phyloP scores from a whole-genome alignment of 345 rosid genomes.

The Microthlaspi erraticum region DNA sequence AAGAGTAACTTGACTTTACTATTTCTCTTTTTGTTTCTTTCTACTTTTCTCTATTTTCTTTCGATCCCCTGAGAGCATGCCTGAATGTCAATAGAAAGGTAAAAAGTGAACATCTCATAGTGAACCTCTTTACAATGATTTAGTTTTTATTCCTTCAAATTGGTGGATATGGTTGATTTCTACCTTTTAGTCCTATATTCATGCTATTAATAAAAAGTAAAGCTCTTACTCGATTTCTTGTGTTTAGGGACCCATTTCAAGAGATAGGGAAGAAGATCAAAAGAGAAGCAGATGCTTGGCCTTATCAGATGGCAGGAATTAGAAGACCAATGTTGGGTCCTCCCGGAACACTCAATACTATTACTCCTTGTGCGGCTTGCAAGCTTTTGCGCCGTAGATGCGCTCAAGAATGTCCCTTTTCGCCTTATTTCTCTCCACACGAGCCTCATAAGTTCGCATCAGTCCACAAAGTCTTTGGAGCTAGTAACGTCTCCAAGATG shows the following conservation, averaged over 20 bases:
- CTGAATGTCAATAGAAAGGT: slow-evolving; percentile 98
- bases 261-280: slow-evolving; percentile 87
- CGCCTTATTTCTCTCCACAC: slow-evolving; percentile 95
- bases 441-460: slow-evolving; percentile 96
- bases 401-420: slow-evolving; percentile 96
- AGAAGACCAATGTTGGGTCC: slow-evolving; percentile 83
- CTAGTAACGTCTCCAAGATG: slow-evolving; percentile 98
- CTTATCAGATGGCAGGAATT: slow-evolving; percentile 69
- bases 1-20: slow-evolving; percentile 37
- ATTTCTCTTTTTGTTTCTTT: slow-evolving; percentile 37
- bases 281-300: slow-evolving; percentile 75
- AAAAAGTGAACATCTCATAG: slow-evolving; percentile 39
- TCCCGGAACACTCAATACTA: slow-evolving; percentile 80
- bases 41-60: slow-evolving; percentile 39
- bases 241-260: slow-evolving; percentile 74
- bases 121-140: slow-evolving; percentile 22
- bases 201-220: slow-evolving; percentile 23
- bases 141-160: slow-evolving; percentile 1
- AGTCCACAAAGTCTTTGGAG: slow-evolving; percentile 95
- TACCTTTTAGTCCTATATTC: slow-evolving; percentile 30
- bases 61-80: slow-evolving; percentile 67
- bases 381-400: slow-evolving; percentile 91
- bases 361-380: slow-evolving; percentile 98
- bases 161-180: slow-evolving; percentile 38
- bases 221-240: not conserved